Conservation (phyloP, 345 rosid genomes). For the Linum lewisii region DNA sequence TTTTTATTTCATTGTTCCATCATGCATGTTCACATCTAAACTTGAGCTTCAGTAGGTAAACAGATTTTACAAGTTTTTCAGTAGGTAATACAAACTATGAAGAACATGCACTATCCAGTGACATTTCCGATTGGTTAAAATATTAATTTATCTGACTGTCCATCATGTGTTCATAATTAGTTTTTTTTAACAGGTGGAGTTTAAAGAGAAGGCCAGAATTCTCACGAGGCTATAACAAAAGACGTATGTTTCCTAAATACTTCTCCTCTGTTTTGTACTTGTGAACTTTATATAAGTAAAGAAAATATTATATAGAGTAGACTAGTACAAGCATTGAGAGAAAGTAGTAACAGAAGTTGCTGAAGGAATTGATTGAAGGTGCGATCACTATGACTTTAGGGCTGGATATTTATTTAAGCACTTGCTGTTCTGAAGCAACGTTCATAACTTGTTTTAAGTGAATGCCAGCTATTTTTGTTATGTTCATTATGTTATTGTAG, state of each 20-base stretch:
- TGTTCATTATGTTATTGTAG: background rate
- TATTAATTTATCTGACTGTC: no score
- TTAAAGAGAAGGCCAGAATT: constrained; percentile 34
- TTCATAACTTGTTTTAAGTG: background rate
- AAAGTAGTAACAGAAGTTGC: no score
- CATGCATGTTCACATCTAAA: background rate
- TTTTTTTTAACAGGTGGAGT: constrained; percentile 33
- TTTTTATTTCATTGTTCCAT: background rate
- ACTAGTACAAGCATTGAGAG: background rate
- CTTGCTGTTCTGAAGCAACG: background rate
- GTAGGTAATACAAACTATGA: no score
- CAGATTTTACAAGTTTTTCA: no score
- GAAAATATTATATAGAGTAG: background rate
- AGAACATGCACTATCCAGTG: background rate
- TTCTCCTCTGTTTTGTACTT: background rate
- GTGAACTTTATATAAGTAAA: background rate
- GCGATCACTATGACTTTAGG: background rate
- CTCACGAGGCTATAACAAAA: constrained; percentile 45
- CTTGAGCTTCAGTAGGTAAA: no score
- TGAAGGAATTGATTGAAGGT: no score
- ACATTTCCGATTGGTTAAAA: no score
- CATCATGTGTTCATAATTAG: background rate
- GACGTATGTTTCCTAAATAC: constrained; percentile 24
- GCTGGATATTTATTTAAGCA: background rate
- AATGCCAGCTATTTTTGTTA: background rate